Base-by-base conservation (phyloP, 192 early-diverging fungal genomes). In the Paraglomus brasilianum region DNA sequence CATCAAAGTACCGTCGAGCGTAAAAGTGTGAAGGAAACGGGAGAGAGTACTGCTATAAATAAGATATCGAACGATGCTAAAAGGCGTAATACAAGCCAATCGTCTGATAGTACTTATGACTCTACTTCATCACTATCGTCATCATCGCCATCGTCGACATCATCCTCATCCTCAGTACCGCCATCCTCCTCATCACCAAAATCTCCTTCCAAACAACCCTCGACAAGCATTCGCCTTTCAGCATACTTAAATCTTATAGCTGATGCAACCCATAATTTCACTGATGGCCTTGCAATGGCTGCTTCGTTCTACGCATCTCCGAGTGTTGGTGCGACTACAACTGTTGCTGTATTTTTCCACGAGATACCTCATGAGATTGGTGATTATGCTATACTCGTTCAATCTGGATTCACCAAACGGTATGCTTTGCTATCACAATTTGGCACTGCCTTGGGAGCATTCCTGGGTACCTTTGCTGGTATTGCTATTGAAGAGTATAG, bases 351-450 rank as follows among this genome's bases (percentile, higher is more conserved):
- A 22, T 91, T 92, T 41, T 91, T 94, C 81, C 92, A 94, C 72
- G 92, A 94, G 75, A 93, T 94, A 64, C 92, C 92, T 5, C 92
- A 94, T 68, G 89, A 93, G 79, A 87, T 94, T 4, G 91, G 91
- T 49, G 92, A 94, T 72, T 94, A 90, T 86, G 91, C 92, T 13
- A 93, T 94, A 51, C 80, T 94, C 62, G 87, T 91, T 65, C 89
- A 91, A 73, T 88, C 87, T 15, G 92, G 92, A 0, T 90, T 94
- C 59, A 86, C 89, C 45, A 83, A 88, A 8, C 77, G 83, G 57
- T 82, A 83, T 61, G 92, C 92, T 13, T 80, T 92, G 80, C 72
- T 87, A 43, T 87, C 90, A 11, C 90, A 92, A 80, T 93, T 91
- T 69, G 83, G 89, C 15, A 91, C 90, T 8, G 91, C 92, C 0